phyloP scores from a whole-genome alignment of 2,329 filamentous ascomycete species.

The Pyrenochaeta sp. region DNA sequence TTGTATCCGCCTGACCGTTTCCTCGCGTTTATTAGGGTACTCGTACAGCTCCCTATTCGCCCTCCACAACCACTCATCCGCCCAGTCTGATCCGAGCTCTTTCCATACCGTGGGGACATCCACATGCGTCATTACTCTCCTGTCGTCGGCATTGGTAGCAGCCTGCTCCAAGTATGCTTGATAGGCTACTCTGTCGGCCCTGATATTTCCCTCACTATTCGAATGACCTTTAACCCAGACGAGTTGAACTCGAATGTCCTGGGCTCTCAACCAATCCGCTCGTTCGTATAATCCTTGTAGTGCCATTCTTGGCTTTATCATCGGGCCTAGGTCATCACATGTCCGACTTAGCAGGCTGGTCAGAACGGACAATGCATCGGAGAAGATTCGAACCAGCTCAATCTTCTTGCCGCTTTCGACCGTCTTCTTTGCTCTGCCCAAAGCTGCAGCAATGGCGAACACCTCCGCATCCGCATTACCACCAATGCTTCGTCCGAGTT shows the following conservation, averaged over 20 bases:
- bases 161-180: not conserved
- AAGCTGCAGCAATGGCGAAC: slow-evolving; percentile 14
- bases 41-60: not conserved
- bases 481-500: slow-evolving; percentile 6
- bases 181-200: slow-evolving; percentile 7
- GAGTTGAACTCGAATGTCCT: slow-evolving; percentile 4
- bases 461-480: slow-evolving; percentile 9
- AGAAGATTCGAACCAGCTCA: slow-evolving; percentile 10
- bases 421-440: slow-evolving; percentile 2
- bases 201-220: slow-evolving; percentile 5
- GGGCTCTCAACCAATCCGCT: slow-evolving; percentile 3
- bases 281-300: slow-evolving; percentile 5
- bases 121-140: not conserved
- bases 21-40: not conserved
- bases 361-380: not conserved
- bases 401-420: not conserved
- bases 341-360: not conserved
- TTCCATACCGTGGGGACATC: not conserved
- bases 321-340: not conserved
- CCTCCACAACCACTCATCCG: slow-evolving; percentile 6
- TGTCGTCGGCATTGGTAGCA: not conserved
- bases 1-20: not conserved
- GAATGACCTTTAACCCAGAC: slow-evolving; percentile 23
- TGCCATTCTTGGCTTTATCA: not conserved
- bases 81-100: slow-evolving; percentile 7